Evolutionary conservation across 192 early-diverging fungal species (phyloP).

Genomic region (Phlyctochytrium planicorne): DNA sequence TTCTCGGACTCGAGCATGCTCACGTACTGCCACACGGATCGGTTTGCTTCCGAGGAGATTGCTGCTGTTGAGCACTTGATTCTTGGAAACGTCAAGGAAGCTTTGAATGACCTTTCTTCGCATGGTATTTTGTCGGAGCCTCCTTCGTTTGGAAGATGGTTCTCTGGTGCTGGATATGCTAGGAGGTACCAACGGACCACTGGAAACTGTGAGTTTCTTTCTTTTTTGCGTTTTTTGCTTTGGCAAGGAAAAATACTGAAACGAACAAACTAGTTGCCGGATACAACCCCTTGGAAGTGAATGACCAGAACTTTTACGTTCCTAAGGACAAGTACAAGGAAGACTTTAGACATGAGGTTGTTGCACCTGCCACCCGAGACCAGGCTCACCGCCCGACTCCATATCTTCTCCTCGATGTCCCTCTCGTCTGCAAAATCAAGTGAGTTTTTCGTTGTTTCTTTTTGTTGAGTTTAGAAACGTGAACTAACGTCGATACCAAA

Average conservation of each 20-base stretch:
- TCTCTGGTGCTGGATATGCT: not conserved
- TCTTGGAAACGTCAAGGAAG: constrained; percentile 14
- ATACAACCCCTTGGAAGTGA: not conserved
- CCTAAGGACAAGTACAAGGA: constrained; percentile 3
- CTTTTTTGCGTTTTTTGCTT: not conserved
- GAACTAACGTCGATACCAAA: not conserved
- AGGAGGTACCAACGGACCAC: not conserved
- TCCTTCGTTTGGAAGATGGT: not conserved
- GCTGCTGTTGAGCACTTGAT: constrained; percentile 17
- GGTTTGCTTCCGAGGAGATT: constrained; percentile 25
- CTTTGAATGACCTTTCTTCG: constrained; percentile 8
- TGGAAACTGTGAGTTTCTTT: not conserved
- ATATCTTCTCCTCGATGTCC: not conserved
- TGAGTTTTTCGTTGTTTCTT: not conserved
- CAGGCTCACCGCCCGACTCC: constrained; percentile 4
- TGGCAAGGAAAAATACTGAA: not conserved
- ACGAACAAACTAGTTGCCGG: not conserved
- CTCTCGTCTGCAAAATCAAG: constrained; percentile 5
- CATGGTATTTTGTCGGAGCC: constrained; percentile 11
- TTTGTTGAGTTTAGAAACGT: too few species aligned
- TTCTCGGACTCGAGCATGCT: constrained; percentile 25
- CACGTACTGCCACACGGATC: constrained; percentile 14
- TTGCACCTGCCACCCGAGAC: constrained; percentile 5
- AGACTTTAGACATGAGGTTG: not conserved
- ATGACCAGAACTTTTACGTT: not conserved